phyloP scores from a whole-genome alignment of 2,329 filamentous ascomycete genomes.

The Colletotrichum godetiae region DNA sequence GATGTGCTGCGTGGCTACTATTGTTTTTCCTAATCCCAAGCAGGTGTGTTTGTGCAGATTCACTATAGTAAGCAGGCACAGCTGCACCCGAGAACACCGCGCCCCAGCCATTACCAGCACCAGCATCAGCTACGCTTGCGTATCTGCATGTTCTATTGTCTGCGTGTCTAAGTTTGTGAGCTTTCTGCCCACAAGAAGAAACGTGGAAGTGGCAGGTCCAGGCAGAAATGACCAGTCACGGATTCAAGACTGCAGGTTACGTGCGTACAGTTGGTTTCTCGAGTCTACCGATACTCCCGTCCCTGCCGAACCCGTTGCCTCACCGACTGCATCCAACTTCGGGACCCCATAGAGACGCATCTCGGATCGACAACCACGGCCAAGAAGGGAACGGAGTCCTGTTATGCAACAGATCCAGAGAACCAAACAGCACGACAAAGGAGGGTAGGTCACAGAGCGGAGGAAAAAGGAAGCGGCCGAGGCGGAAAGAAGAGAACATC shows the following conservation, averaged over 20 bases:
- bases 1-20: neutral
- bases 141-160: neutral
- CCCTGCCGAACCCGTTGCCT: conserved; percentile 20
- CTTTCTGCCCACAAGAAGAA: neutral
- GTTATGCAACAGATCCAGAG: neutral
- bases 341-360: conserved; percentile 22
- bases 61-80: neutral
- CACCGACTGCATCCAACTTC: conserved; percentile 25
- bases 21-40: neutral
- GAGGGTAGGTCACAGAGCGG: neutral
- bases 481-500: neutral
- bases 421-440: neutral
- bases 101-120: neutral
- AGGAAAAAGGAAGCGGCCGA: neutral
- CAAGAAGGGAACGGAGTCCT: neutral
- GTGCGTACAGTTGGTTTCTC: conserved; percentile 23
- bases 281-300: neutral
- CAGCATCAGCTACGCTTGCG: neutral
- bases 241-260: conserved; percentile 5
- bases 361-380: conserved; percentile 22
- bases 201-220: neutral
- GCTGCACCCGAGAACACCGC: conserved; percentile 2
- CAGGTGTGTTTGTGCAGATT: neutral
- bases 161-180: neutral
- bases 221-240: neutral